phyloP scores from a whole-genome alignment of 129 eudicot genomes.

The Helianthus tuberosus region DNA sequence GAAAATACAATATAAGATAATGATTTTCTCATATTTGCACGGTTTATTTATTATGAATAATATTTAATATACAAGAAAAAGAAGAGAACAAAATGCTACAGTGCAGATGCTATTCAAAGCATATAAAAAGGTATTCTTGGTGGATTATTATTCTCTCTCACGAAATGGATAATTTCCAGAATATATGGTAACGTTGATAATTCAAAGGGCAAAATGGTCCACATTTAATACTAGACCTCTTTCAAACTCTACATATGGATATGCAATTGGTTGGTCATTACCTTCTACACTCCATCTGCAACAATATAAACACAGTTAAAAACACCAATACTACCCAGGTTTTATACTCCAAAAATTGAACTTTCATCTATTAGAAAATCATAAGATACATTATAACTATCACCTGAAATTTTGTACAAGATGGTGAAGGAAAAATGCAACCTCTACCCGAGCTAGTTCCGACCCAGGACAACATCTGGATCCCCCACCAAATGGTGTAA shows the following conservation, averaged over 20 bases:
- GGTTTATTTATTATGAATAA: constrained; percentile 16
- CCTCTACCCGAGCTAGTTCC: constrained; percentile 80
- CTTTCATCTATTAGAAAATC: background rate
- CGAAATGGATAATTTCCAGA: constrained; percentile 28
- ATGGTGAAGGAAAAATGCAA: constrained; percentile 86
- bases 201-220: constrained; percentile 39
- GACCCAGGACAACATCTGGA: constrained; percentile 84
- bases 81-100: constrained; percentile 22
- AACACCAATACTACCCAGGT: constrained; percentile 1
- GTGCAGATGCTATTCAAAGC: constrained; percentile 22
- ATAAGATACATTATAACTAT: background rate
- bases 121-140: constrained; percentile 19
- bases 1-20: too few species aligned
- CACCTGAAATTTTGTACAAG: constrained; percentile 81
- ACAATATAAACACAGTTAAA: constrained; percentile 11
- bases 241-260: constrained; percentile 73
- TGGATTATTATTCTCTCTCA: constrained; percentile 24
- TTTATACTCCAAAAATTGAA: background rate
- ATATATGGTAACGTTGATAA: constrained; percentile 12
- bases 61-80: constrained; percentile 28
- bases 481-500: constrained; percentile 89
- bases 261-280: constrained; percentile 63
- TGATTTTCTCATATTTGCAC: background rate
- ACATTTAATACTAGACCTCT: constrained; percentile 44
- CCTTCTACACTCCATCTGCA: constrained; percentile 68